Conservation (phyloP, 352 stramenopile genomes). For the Globisporangium radiosum region DNA sequence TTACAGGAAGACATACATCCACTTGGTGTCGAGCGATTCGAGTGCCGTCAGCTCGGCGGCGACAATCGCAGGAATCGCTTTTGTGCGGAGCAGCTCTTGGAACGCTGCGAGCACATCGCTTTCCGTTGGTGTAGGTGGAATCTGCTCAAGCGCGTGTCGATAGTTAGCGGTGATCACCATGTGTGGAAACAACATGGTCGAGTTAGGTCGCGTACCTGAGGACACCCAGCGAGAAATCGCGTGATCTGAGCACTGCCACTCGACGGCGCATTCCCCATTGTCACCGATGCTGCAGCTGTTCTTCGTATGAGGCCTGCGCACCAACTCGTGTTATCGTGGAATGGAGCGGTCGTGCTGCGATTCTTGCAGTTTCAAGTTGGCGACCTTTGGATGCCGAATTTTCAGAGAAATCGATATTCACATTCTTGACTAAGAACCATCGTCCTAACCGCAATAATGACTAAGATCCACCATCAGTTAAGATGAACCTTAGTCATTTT, state of each 20-base stretch:
- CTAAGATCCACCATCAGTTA: no score
- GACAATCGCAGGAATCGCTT: conserved; percentile 19
- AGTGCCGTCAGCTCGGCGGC: conserved; percentile 32
- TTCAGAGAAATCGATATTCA: no score
- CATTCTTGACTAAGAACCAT: no score
- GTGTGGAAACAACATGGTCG: background rate
- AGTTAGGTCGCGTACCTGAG: conserved; percentile 24
- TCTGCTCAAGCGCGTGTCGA: conserved; percentile 18
- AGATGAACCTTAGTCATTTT: no score
- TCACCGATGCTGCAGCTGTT: background rate
- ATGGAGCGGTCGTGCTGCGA: no score
- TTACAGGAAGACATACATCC: conserved; percentile 66
- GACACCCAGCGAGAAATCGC: conserved; percentile 53
- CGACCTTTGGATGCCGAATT: no score
- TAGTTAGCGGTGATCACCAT: background rate
- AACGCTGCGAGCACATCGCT: conserved; percentile 38
- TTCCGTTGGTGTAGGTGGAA: conserved; percentile 32
- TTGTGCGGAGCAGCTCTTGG: conserved; percentile 31
- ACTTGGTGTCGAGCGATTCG: conserved; percentile 55
- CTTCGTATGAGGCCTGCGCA: no score
- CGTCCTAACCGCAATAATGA: no score
- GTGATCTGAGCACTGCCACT: conserved; percentile 21
- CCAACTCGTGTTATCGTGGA: no score
- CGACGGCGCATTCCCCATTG: conserved; percentile 50
- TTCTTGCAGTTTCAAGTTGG: no score